Evolutionary conservation across 139 green algal genomes (phyloP), one percentile per base, ranked within the genome.

Genomic region (Picochlorum costavermella): DNA sequence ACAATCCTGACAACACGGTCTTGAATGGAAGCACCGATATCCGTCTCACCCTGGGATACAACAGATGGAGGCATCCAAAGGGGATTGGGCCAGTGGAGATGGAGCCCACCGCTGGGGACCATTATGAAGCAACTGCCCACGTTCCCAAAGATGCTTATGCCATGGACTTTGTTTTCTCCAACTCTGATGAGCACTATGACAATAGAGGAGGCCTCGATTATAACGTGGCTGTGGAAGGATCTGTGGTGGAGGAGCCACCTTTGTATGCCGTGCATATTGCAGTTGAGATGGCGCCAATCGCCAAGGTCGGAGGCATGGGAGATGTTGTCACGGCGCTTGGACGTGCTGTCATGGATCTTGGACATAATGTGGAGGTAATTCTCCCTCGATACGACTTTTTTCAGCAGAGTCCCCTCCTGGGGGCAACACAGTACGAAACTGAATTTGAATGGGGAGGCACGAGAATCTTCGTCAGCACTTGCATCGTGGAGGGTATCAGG

Each of bases 231-330:
- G 71, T 96, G 1, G 55, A 77, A 43, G 83, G 81, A 4, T 67
- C 72, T 20, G 73, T 73, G 12, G 56, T 78, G 16, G 20, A 31
- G n/a, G 63, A 74, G 69, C 70, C 65, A 63, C 70, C 76, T 28
- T 77, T 97, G 63, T 79, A 87, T 60, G 71, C 97, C 6, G 73
- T 90, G 25, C 92, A 98, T 73, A 67, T 97, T 4, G 84, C 91
- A 5, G 86, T 96, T 14, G 92, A 98, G 80, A 98, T 98, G 92
- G 92, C 92, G 28, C 92, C 92, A 44, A 95, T 98, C 65, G 88
- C 86, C 64, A 98, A 98, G 82, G 90, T 87, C 45, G 92, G 92
- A 9, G 92, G 92, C 48, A 87, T 98, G 73, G 92, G 87, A 12
- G 92, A 98, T 73, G 92, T 98, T 29, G 92, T 97, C n/a, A 96